Conservation (phyloP, 352 stramenopile genomes). For the Pythium scleroteichum region DNA sequence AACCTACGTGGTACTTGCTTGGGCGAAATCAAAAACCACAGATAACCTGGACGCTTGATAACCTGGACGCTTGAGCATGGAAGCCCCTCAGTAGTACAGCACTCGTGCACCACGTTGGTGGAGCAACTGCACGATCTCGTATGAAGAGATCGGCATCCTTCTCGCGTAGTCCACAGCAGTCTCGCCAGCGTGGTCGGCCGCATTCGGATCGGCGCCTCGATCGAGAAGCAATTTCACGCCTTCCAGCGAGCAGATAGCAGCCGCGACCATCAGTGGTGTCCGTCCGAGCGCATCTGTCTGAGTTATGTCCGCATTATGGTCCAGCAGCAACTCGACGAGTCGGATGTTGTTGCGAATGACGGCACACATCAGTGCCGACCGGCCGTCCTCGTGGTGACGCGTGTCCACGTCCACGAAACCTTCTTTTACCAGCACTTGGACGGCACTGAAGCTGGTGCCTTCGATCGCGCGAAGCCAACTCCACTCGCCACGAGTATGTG, state of each 20-base stretch:
- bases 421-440: not conserved
- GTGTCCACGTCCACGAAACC: constrained; percentile 5
- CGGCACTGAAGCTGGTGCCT: not conserved
- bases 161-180: no score
- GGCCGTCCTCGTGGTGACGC: not conserved
- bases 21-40: no score
- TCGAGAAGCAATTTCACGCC: no score
- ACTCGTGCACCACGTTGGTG: no score
- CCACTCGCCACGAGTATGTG: not conserved
- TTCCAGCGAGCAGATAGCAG: not conserved
- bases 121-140: no score
- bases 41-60: no score
- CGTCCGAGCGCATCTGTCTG: not conserved
- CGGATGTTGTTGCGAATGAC: not conserved
- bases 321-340: constrained; percentile 1
- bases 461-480: constrained; percentile 1
- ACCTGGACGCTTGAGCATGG: no score
- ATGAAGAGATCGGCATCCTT: no score
- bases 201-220: no score
- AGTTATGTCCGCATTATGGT: not conserved
- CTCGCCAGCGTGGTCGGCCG: no score
- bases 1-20: no score
- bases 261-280: not conserved
- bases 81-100: no score
- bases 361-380: constrained; percentile 5